Conservation (phyloP, 371 early-diverging fungal species). For the Modicella reniformis region DNA sequence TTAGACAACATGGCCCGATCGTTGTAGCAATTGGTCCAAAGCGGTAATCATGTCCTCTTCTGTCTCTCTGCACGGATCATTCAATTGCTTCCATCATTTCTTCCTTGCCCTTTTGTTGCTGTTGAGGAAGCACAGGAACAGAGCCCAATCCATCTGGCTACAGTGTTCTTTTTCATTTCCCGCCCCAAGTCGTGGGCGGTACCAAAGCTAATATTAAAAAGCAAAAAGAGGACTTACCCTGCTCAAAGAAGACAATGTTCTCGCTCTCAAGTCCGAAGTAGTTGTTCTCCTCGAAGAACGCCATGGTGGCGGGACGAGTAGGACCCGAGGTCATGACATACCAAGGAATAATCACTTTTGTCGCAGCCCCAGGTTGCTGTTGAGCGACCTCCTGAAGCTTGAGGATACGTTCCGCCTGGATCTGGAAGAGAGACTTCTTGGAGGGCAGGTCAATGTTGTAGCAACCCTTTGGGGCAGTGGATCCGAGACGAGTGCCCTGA, state of each 20-base stretch:
- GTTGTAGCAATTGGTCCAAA: no score
- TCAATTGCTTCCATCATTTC: no score
- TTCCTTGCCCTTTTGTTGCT: no score
- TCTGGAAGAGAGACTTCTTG: constrained; percentile 77
- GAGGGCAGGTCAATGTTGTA: constrained; percentile 74
- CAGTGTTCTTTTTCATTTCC: background rate
- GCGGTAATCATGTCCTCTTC: no score
- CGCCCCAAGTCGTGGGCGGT: constrained; percentile 1
- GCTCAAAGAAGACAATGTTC: constrained; percentile 90
- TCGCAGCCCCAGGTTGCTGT: constrained; percentile 18
- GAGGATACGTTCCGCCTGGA: constrained; percentile 81
- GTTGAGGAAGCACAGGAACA: background rate
- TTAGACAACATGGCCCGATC: background rate
- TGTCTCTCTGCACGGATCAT: no score
- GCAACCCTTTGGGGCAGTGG: constrained; percentile 70
- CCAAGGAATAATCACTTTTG: constrained; percentile 73
- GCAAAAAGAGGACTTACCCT: constrained; percentile 59
- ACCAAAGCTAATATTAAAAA: background rate
- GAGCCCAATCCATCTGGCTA: background rate
- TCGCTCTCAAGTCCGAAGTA: constrained; percentile 85
- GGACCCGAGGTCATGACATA: constrained; percentile 87
- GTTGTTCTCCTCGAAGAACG: constrained; percentile 77
- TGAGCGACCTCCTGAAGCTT: constrained; percentile 64
- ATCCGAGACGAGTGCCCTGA: constrained; percentile 70
- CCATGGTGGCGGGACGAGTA: constrained; percentile 78